These are phyloP conservation scores for Colletotrichum lupini DNA, from an alignment of 2,329 filamentous ascomycete species.

Conservation along the genomic window DNA sequence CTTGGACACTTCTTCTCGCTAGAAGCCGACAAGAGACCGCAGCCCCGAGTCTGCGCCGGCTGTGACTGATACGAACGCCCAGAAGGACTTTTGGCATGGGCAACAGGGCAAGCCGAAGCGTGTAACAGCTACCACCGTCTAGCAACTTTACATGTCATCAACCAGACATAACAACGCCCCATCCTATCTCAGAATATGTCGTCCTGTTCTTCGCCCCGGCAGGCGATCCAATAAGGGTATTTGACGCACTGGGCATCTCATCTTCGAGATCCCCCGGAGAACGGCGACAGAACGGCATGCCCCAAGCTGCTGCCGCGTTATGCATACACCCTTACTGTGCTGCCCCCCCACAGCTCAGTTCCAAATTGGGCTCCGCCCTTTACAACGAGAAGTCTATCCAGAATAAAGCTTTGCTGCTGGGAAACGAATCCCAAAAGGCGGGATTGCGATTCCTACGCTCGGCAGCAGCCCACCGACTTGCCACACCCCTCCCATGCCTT, in stretches of 20 bases:
- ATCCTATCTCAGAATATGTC: conserved; percentile 3
- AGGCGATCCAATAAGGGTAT: neutral
- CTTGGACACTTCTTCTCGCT: neutral
- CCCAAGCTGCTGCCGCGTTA: conserved; percentile 13
- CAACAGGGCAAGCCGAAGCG: neutral
- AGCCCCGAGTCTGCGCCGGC: neutral
- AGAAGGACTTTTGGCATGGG: neutral
- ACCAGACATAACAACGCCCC: neutral
- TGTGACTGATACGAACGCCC: neutral
- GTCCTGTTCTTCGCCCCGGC: neutral
- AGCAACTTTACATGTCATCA: conserved; percentile 1
- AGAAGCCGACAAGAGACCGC: neutral
- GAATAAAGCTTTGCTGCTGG: conserved; percentile 24
- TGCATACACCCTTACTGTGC: conserved; percentile 18
- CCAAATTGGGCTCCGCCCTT: conserved; percentile 32
- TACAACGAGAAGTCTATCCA: conserved; percentile 16
- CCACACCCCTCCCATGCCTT: neutral
- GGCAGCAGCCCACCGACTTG: conserved; percentile 6
- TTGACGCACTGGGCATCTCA: conserved; percentile 17
- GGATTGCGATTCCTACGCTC: conserved; percentile 30
- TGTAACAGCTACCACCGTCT: neutral
- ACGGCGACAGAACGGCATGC: conserved; percentile 15
- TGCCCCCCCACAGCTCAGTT: conserved; percentile 2
- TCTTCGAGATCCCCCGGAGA: conserved; percentile 12
- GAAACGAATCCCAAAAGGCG: conserved; percentile 31